Conservation (phyloP, 495 filamentous ascomycete species). For the Penicillium dipodomyicola region DNA sequence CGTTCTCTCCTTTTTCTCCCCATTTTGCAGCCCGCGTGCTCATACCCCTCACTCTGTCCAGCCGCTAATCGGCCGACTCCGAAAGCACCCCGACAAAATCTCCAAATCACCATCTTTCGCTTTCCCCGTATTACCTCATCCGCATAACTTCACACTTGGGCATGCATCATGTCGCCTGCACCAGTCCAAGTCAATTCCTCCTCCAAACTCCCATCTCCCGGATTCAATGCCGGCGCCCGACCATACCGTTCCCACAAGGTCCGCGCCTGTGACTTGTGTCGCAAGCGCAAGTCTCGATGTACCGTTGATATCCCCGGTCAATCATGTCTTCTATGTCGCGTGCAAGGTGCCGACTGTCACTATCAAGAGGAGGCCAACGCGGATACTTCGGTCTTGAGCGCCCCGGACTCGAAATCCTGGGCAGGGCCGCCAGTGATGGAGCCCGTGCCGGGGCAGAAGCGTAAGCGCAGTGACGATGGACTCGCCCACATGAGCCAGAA, state of each 20-base stretch:
- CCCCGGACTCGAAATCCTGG: conserved; percentile 32
- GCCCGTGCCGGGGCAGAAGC: conserved; percentile 34
- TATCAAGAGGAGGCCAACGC: conserved; percentile 42
- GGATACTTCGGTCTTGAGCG: conserved; percentile 29
- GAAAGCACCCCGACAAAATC: conserved; percentile 23
- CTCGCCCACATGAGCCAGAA: conserved; percentile 19
- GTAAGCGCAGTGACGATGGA: conserved; percentile 38
- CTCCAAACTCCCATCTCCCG: conserved; percentile 40
- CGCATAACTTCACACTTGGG: conserved; percentile 15
- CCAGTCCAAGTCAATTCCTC: conserved; percentile 33
- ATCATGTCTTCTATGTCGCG: conserved; percentile 49
- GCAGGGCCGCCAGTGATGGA: conserved; percentile 26
- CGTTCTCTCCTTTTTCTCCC: conserved; percentile 8
- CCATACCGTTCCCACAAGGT: conserved; percentile 54
- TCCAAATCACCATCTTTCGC: conserved; percentile 18
- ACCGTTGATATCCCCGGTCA: conserved; percentile 49
- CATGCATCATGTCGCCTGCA: conserved; percentile 41
- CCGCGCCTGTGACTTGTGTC: conserved; percentile 51
- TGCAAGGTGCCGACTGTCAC: conserved; percentile 49
- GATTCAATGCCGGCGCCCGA: conserved; percentile 46
- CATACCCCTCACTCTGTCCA: conserved; percentile 27
- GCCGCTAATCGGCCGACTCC: conserved; percentile 31
- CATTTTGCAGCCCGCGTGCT: conserved; percentile 19
- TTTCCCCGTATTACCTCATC: conserved; percentile 6
- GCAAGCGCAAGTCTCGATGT: conserved; percentile 53